Evolutionary conservation across 495 filamentous ascomycete species (phyloP).

Genomic region (Penicillium pulvis): DNA sequence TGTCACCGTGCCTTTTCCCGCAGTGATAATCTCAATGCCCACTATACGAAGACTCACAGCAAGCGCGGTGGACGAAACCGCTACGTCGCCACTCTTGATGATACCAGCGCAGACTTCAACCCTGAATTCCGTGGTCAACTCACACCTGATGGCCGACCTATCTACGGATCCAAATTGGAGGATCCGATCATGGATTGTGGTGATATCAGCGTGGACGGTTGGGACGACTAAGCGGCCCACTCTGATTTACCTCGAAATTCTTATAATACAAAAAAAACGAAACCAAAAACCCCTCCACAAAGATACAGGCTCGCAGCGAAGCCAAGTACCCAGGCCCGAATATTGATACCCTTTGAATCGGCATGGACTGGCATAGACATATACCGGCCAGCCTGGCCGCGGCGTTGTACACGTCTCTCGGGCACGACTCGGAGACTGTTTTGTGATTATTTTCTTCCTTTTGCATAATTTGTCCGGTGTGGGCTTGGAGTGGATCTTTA

Average conservation of each 20-base stretch:
- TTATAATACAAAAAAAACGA: slow-evolving; percentile 8
- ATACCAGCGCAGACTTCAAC: slow-evolving; percentile 46
- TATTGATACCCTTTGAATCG: slow-evolving; percentile 34
- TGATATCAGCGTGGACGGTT: slow-evolving; percentile 39
- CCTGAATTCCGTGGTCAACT: slow-evolving; percentile 51
- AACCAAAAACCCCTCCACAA: slow-evolving; percentile 5
- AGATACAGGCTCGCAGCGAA: slow-evolving; percentile 11
- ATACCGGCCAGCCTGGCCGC: slow-evolving; percentile 31
- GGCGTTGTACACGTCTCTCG: slow-evolving; percentile 42
- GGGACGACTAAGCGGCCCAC: slow-evolving; percentile 30
- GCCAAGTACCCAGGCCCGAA: slow-evolving; percentile 10
- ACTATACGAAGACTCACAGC: slow-evolving; percentile 53
- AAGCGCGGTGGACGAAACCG: slow-evolving; percentile 51
- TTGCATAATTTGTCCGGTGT: slow-evolving; percentile 33
- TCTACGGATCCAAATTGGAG: slow-evolving; percentile 44
- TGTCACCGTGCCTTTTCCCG: slow-evolving; percentile 49
- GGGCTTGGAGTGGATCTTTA: slow-evolving; percentile 24
- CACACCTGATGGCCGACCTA: slow-evolving; percentile 45
- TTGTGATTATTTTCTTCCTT: slow-evolving; percentile 19
- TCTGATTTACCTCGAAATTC: neutral
- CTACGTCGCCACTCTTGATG: slow-evolving; percentile 51
- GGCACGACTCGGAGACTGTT: slow-evolving; percentile 16
- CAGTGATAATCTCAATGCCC: slow-evolving; percentile 52
- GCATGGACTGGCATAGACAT: slow-evolving; percentile 21
- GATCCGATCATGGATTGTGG: slow-evolving; percentile 39